Conservation (phyloP, 1,284 basidiomycete genomes). For the Trichosporon sp. region DNA sequence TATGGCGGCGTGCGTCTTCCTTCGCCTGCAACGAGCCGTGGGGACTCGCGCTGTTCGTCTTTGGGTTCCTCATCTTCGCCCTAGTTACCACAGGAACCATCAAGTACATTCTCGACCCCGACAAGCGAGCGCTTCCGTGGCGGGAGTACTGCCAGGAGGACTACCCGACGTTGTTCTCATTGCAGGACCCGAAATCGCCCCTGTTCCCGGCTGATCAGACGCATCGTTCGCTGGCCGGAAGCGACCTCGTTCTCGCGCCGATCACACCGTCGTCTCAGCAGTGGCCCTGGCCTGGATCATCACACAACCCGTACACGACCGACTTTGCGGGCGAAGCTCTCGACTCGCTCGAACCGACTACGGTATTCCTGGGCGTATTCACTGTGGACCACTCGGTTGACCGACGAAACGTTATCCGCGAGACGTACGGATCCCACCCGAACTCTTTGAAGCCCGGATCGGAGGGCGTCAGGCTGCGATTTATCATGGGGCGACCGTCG, state of each 20-base stretch:
- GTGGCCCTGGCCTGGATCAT: constrained; percentile 44
- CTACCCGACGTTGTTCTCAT: constrained; percentile 50
- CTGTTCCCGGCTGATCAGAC: constrained; percentile 14
- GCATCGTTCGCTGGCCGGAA: constrained; percentile 19
- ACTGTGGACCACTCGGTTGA: constrained; percentile 83
- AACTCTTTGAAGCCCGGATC: constrained; percentile 76
- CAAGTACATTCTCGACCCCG: constrained; percentile 90
- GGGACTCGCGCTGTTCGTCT: constrained; percentile 58
- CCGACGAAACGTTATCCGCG: constrained; percentile 83
- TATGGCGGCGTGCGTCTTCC: neutral
- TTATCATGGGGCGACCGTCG: constrained; percentile 84
- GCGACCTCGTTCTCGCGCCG: constrained; percentile 34
- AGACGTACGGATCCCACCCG: constrained; percentile 83
- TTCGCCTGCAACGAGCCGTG: neutral
- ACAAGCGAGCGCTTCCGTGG: constrained; percentile 94
- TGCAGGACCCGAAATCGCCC: constrained; percentile 36
- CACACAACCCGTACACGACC: constrained; percentile 34
- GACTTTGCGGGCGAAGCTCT: constrained; percentile 34
- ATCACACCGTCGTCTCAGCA: constrained; percentile 52
- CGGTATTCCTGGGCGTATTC: constrained; percentile 88
- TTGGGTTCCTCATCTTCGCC: constrained; percentile 68
- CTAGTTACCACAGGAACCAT: constrained; percentile 65
- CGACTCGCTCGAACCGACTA: constrained; percentile 81
- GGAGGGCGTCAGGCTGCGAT: constrained; percentile 83
- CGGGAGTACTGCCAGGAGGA: constrained; percentile 81